Evolutionary conservation across 2,329 filamentous ascomycete species (phyloP).

Genomic region (Paecilomyces dactylethromorphus): DNA sequence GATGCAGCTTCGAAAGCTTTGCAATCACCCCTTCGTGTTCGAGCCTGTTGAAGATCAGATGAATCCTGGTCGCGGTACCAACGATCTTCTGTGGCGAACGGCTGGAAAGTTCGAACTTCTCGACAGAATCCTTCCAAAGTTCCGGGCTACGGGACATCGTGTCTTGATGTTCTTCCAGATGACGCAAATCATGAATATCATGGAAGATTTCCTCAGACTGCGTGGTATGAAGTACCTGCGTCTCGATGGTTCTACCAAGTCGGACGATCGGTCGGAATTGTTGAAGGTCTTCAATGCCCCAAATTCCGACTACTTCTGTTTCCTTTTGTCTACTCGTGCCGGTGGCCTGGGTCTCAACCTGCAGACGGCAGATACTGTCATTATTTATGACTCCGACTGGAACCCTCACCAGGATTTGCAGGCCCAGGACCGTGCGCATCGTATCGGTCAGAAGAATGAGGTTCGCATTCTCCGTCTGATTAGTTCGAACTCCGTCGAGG

Average conservation of each 20-base stretch:
- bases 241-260: conserved; percentile 93
- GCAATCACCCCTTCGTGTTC: conserved; percentile 98
- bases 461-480: conserved; percentile 94
- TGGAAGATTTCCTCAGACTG: conserved; percentile 93
- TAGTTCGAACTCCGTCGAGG: conserved; percentile 93
- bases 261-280: conserved; percentile 90
- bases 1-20: conserved; percentile 97
- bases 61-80: conserved; percentile 82
- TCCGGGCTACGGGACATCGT: conserved; percentile 82
- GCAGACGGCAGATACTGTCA: conserved; percentile 96
- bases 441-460: conserved; percentile 99
- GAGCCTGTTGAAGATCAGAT: conserved; percentile 97
- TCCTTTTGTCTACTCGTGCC: conserved; percentile 94
- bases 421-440: conserved; percentile 98
- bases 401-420: conserved; percentile 99
- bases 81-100: conserved; percentile 91
- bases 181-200: conserved; percentile 99
- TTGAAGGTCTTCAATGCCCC: conserved; percentile 85
- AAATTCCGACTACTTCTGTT: conserved; percentile 90
- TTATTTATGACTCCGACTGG: conserved; percentile 99
- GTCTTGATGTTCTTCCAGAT: conserved; percentile 99
- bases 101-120: conserved; percentile 95
- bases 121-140: conserved; percentile 88
- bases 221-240: conserved; percentile 80
- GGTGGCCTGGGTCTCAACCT: conserved; percentile 96